Percentiles rank a stretch among this genome's conserved stretches.
Evolutionary conservation across 192 early-diverging fungal genomes (phyloP).

Genomic region (Allomyces javanicus): DNA sequence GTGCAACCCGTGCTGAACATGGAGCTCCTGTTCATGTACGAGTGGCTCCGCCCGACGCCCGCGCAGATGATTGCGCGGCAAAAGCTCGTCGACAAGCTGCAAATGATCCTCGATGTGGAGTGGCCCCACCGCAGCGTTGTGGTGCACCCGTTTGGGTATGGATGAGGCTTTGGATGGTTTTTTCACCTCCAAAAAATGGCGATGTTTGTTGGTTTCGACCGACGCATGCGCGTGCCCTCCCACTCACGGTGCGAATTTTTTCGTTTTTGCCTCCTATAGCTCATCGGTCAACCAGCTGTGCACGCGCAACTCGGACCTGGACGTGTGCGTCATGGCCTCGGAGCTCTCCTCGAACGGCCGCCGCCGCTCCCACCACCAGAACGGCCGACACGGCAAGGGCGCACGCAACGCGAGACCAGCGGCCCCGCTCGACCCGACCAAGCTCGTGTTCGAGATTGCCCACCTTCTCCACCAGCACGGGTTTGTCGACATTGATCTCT

Average conservation of each 20-base stretch:
- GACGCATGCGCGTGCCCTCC: neutral
- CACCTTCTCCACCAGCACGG: neutral
- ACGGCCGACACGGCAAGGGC: conserved; percentile 4
- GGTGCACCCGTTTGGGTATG: conserved; percentile 74
- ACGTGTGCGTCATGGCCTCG: conserved; percentile 72
- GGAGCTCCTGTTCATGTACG: too few relatives aligned
- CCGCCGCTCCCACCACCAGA: too few relatives aligned
- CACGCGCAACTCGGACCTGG: conserved; percentile 66
- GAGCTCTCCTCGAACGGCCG: conserved; percentile 15
- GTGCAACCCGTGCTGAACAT: neutral
- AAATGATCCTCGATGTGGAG: conserved; percentile 52
- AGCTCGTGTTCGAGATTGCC: neutral
- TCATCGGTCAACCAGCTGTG: conserved; percentile 79
- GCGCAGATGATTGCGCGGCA: conserved; percentile 12
- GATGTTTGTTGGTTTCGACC: conserved; percentile 1
- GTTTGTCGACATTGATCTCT: conserved; percentile 2
- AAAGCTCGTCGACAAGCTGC: conserved; percentile 58
- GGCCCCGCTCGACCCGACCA: neutral
- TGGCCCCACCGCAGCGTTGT: conserved; percentile 60
- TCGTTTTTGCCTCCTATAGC: conserved; percentile 12
- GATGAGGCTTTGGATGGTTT: neutral
- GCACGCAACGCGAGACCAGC: conserved; percentile 31
- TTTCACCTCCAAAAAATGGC: neutral
- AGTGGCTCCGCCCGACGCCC: too few relatives aligned
- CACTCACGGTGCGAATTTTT: conserved; percentile 4